Conservation (phyloP, 2,329 filamentous ascomycete genomes). For the Fusarium concolor region DNA sequence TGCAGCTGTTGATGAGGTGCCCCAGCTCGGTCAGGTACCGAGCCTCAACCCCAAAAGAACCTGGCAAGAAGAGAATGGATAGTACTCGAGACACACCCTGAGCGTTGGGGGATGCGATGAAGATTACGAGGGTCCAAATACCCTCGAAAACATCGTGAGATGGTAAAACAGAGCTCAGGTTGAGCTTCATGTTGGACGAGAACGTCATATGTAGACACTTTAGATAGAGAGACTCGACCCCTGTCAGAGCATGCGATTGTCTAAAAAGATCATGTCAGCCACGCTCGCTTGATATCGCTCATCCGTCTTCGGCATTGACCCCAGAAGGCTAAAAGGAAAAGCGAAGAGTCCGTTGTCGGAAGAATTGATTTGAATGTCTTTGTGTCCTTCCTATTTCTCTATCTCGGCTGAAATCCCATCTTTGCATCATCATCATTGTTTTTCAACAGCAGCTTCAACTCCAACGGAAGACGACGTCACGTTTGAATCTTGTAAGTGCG, state of each 20-base stretch:
- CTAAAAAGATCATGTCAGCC: constrained; percentile 39
- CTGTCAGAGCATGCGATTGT: constrained; percentile 32
- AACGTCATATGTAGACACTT: constrained; percentile 33
- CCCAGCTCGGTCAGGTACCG: constrained; percentile 47
- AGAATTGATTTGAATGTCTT: constrained; percentile 22
- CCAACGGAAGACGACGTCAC: constrained; percentile 16
- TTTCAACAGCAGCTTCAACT: constrained; percentile 22
- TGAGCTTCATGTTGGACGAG: constrained; percentile 32
- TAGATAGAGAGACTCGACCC: constrained; percentile 29
- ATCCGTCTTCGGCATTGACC: constrained; percentile 37
- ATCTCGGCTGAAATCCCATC: constrained; percentile 33
- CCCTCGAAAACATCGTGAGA: constrained; percentile 37
- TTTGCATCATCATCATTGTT: constrained; percentile 20
- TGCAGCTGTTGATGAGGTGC: constrained; percentile 39
- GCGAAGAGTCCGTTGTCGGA: constrained; percentile 45
- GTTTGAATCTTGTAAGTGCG: constrained; percentile 31
- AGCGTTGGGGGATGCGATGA: constrained; percentile 18
- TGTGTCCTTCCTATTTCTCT: constrained; percentile 30
- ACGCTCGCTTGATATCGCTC: constrained; percentile 22
- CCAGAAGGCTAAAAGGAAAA: constrained; percentile 41
- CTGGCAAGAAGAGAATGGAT: constrained; percentile 26
- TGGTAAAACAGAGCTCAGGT: constrained; percentile 16
- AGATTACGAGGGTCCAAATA: constrained; percentile 15
- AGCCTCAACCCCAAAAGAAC: constrained; percentile 33
- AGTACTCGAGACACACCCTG: constrained; percentile 40